These are phyloP conservation scores for Eragrostis tef DNA, from an alignment of 202 grass and related monocot species.

Conservation along the genomic window DNA sequence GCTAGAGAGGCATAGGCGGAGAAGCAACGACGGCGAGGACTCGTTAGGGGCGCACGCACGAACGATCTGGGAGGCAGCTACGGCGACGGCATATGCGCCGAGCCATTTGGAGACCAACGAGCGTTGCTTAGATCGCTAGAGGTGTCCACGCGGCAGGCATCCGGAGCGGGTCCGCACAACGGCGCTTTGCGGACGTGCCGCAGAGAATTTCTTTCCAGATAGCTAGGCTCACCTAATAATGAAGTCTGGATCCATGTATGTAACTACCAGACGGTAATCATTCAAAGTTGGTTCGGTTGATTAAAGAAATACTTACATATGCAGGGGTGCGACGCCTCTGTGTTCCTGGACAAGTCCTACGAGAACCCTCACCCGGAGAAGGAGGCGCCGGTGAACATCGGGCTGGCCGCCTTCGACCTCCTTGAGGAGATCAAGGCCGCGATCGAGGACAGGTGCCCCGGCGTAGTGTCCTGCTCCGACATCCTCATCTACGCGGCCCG, in stretches of 20 bases:
- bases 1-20: too few species aligned
- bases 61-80: too few species aligned
- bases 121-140: too few species aligned
- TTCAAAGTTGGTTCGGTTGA: too few species aligned
- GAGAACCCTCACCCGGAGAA: conserved; percentile 68
- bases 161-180: too few species aligned
- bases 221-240: neutral
- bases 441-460: conserved; percentile 67
- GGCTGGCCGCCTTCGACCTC: conserved; percentile 56
- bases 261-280: neutral
- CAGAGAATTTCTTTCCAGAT: too few species aligned
- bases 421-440: conserved; percentile 66
- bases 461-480: conserved; percentile 73
- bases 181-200: too few species aligned
- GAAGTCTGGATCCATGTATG: neutral
- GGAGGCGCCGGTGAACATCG: conserved; percentile 53
- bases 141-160: too few species aligned
- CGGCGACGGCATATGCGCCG: too few species aligned
- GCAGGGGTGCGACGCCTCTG: conserved; percentile 72
- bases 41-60: too few species aligned
- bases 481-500: conserved; percentile 64
- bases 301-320: neutral
- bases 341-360: conserved; percentile 60
- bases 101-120: too few species aligned
- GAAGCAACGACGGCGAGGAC: too few species aligned